These are phyloP conservation scores for Aspergillus alliaceus DNA, from an alignment of 2,329 filamentous ascomycete species.

Conservation along the genomic window DNA sequence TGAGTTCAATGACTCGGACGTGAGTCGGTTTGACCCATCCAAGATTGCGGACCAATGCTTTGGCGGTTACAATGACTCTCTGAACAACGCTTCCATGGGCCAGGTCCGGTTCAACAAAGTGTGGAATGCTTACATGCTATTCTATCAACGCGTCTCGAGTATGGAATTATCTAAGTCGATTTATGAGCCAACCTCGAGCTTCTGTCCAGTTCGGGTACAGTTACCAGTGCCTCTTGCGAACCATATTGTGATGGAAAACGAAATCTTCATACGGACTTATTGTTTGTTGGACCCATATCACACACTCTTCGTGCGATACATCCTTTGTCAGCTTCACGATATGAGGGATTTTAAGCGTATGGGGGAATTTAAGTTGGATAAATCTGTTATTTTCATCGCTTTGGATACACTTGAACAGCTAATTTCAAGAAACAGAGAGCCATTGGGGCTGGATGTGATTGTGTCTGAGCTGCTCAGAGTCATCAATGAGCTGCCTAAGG, in stretches of 20 bases:
- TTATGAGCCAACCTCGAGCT: constrained; percentile 46
- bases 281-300: constrained; percentile 76
- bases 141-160: constrained; percentile 80
- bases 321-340: constrained; percentile 59
- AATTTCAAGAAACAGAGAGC: constrained; percentile 68
- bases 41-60: constrained; percentile 77
- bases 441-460: constrained; percentile 61
- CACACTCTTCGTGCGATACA: constrained; percentile 62
- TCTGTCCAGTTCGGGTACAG: constrained; percentile 50
- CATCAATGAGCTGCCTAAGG: constrained; percentile 53
- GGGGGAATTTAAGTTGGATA: constrained; percentile 47
- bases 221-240: constrained; percentile 48
- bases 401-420: constrained; percentile 72
- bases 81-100: constrained; percentile 47
- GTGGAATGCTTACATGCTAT: constrained; percentile 94
- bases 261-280: constrained; percentile 70
- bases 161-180: constrained; percentile 56
- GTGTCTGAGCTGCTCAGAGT: constrained; percentile 53
- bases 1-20: constrained; percentile 91
- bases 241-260: constrained; percentile 71
- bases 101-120: constrained; percentile 62
- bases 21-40: constrained; percentile 71
- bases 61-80: constrained; percentile 65
- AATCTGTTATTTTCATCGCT: constrained; percentile 41
- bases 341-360: constrained; percentile 53